Conservation (phyloP, 305 asterid species). For the Coffea humblotiana region DNA sequence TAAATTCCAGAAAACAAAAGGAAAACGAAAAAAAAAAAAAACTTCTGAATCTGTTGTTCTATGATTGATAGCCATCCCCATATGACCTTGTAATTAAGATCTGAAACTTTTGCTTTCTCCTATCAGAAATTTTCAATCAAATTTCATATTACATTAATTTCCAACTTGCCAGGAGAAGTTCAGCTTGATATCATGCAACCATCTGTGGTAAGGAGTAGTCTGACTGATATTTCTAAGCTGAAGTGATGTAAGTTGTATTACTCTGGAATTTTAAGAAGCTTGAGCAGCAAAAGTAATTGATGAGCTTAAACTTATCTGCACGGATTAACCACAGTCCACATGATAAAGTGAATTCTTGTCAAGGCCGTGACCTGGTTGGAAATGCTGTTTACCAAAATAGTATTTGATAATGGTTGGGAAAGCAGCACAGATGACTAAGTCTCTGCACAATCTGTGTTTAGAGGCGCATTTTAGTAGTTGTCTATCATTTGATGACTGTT, state of each 20-base stretch:
- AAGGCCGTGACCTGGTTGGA: neutral
- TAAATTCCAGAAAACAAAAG: too few relatives aligned
- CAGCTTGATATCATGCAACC: neutral
- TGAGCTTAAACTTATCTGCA: neutral
- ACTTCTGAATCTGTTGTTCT: too few relatives aligned
- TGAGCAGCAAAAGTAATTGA: neutral
- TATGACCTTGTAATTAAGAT: too few relatives aligned
- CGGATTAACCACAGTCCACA: neutral
- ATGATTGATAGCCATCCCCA: too few relatives aligned
- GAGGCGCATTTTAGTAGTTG: too few relatives aligned
- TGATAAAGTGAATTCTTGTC: neutral
- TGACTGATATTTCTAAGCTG: too few relatives aligned
- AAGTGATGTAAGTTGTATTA: too few relatives aligned
- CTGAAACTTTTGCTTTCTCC: neutral
- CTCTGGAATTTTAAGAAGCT: neutral
- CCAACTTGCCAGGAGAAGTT: neutral
- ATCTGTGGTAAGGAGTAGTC: neutral
- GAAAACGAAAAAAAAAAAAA: too few relatives aligned
- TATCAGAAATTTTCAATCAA: neutral
- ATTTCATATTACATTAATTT: neutral
- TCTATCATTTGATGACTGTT: neutral
- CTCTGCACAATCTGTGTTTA: too few relatives aligned
- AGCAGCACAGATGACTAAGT: too few relatives aligned
- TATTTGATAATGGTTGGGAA: too few relatives aligned
- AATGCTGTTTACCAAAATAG: too few relatives aligned